phyloP scores from a whole-genome alignment of 2,329 filamentous ascomycete genomes.

The Ceratocystis smalleyi region DNA sequence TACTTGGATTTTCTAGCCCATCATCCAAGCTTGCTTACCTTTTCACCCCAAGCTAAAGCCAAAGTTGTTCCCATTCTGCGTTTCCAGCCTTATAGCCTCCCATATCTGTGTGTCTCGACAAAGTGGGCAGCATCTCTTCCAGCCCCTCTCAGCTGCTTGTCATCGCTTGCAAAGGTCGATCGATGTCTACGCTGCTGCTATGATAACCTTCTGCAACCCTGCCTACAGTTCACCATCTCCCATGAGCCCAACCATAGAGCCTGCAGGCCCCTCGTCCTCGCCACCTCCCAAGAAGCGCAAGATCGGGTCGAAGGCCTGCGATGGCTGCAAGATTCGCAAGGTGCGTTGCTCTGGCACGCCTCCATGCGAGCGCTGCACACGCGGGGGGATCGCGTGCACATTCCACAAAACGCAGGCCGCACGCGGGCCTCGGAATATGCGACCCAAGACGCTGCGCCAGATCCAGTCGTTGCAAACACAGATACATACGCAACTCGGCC shows the following conservation, averaged over 20 bases:
- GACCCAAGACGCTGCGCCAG: conserved; percentile 30
- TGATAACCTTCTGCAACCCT: neutral
- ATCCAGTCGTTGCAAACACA: conserved; percentile 22
- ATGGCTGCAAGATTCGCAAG: conserved; percentile 38
- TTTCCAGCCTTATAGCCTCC: neutral
- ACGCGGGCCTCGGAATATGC: conserved; percentile 32
- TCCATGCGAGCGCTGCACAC: conserved; percentile 32
- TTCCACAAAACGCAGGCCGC: conserved; percentile 31
- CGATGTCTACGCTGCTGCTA: neutral
- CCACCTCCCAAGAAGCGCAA: conserved; percentile 13
- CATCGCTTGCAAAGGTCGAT: neutral
- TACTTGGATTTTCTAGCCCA: neutral
- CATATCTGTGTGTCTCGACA: neutral
- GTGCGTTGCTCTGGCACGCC: conserved; percentile 34
- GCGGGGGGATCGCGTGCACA: conserved; percentile 34
- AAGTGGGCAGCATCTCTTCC: neutral
- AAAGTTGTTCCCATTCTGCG: neutral
- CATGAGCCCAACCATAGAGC: neutral
- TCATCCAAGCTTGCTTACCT: neutral
- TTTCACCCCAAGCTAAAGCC: neutral
- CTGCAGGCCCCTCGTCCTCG: neutral
- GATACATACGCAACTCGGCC: neutral
- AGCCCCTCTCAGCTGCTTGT: no score
- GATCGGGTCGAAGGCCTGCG: conserved; percentile 26
- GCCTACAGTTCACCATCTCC: neutral